A percentile compares a stretch with the other conserved stretches of the same genome.
Evolutionary conservation across 2,329 filamentous ascomycete genomes (phyloP).

Genomic region (Paecilomyces formosus): DNA sequence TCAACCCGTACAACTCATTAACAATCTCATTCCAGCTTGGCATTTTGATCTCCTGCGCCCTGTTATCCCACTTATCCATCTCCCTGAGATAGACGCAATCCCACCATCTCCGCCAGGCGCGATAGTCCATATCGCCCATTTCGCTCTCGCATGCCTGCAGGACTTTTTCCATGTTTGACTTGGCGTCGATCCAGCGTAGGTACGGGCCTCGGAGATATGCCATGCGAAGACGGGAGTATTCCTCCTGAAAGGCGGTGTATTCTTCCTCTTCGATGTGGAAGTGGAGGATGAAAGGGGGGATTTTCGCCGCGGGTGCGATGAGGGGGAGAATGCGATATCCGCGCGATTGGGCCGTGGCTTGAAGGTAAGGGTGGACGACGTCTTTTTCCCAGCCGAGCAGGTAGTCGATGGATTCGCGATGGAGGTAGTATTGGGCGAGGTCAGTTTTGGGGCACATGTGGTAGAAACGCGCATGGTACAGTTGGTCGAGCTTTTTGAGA

Average conservation of each 20-base stretch:
- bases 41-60: slow-evolving; percentile 11
- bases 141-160: slow-evolving; percentile 1
- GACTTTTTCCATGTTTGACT: slow-evolving; percentile 5
- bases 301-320: slow-evolving; percentile 15
- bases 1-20: slow-evolving; percentile 14
- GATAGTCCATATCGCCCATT: slow-evolving; percentile 8
- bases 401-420: slow-evolving; percentile 15
- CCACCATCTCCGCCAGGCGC: slow-evolving; percentile 19
- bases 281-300: slow-evolving; percentile 14
- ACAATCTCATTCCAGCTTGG: slow-evolving; percentile 20
- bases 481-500: slow-evolving; percentile 11
- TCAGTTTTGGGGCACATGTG: slow-evolving; percentile 16
- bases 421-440: slow-evolving; percentile 3
- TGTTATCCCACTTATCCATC: slow-evolving; percentile 21
- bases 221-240: slow-evolving; percentile 4
- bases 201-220: slow-evolving; percentile 8
- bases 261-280: slow-evolving; percentile 14
- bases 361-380: background rate
- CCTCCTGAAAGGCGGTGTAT: slow-evolving; percentile 10
- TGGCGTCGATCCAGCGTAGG: slow-evolving; percentile 9
- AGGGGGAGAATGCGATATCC: slow-evolving; percentile 6
- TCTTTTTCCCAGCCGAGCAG: slow-evolving; percentile 17
- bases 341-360: background rate
- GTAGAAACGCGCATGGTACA: slow-evolving; percentile 13
- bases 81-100: slow-evolving; percentile 11